phyloP scores from a whole-genome alignment of 257 asterid species.

The Phtheirospermum japonicum region DNA sequence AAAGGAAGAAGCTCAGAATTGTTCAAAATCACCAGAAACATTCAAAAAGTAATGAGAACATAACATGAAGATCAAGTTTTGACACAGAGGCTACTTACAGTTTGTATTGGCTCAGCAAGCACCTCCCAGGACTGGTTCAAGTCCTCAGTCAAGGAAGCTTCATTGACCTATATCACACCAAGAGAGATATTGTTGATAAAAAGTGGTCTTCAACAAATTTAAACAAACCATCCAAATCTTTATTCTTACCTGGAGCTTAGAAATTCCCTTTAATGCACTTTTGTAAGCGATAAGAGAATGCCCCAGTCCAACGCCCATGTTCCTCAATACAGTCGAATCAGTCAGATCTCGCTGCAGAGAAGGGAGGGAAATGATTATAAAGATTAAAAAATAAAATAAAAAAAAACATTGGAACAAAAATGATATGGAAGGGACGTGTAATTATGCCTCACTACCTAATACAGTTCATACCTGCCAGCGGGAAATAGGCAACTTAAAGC shows the following conservation, averaged over 20 bases:
- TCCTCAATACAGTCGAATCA: conserved; percentile 75
- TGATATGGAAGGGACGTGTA: neutral
- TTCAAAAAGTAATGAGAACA: neutral
- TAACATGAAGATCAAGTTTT: conserved; percentile 14
- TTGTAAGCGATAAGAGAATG: conserved; percentile 75
- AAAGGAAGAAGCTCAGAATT: neutral
- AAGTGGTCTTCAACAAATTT: neutral
- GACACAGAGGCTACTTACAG: conserved; percentile 45
- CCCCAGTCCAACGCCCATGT: conserved; percentile 74
- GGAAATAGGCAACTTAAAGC: conserved; percentile 65
- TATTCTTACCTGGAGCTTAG: conserved; percentile 66
- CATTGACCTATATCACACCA: conserved; percentile 57
- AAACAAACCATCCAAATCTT: neutral
- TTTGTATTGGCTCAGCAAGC: conserved; percentile 97
- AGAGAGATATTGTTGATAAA: neutral
- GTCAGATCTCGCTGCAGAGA: conserved; percentile 69
- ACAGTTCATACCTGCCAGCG: conserved; percentile 65
- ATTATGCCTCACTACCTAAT: neutral
- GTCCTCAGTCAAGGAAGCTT: conserved; percentile 57
- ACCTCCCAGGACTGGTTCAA: conserved; percentile 83
- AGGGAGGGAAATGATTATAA: conserved; percentile 1
- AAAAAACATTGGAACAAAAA: conserved; percentile 1
- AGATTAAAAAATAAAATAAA: neutral
- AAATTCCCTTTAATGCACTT: conserved; percentile 66
- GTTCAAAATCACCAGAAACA: neutral